Percentiles rank a stretch among this genome's conserved stretches.
These are phyloP conservation scores for Diaporthe ampelina DNA, from an alignment of 2,329 filamentous ascomycete genomes.

Conservation along the genomic window DNA sequence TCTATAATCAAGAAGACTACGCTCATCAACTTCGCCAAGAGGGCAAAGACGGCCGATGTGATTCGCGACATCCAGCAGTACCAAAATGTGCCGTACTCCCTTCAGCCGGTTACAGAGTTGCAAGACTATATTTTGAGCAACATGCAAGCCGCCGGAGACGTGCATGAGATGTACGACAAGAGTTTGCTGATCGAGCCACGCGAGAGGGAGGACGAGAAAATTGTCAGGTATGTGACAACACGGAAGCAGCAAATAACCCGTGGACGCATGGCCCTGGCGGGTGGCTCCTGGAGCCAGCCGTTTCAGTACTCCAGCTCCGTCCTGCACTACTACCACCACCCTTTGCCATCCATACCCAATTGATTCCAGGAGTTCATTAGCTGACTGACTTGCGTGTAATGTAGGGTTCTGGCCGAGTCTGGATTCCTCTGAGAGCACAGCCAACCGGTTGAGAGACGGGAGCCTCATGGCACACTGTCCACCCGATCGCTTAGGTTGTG, in stretches of 20 bases:
- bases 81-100: constrained; percentile 95
- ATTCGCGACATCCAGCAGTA: constrained; percentile 99
- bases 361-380: constrained; percentile 17
- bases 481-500: constrained; percentile 35
- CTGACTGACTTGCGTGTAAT: constrained; percentile 45
- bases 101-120: constrained; percentile 90
- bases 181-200: constrained; percentile 93
- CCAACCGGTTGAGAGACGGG: constrained; percentile 25
- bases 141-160: constrained; percentile 94
- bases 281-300: constrained; percentile 36
- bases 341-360: neutral
- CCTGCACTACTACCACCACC: constrained; percentile 30
- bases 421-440: constrained; percentile 65
- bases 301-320: constrained; percentile 32
- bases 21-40: constrained; percentile 98
- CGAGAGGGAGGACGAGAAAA: constrained; percentile 98
- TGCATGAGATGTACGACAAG: constrained; percentile 99
- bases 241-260: constrained; percentile 47
- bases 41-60: constrained; percentile 96
- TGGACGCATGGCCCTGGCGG: constrained; percentile 38
- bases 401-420: constrained; percentile 72
- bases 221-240: constrained; percentile 84
- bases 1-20: constrained; percentile 97
- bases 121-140: constrained; percentile 98
- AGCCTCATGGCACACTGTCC: constrained; percentile 17